Conservation (phyloP, 1,284 basidiomycete species). For the Vanrija sp. region DNA sequence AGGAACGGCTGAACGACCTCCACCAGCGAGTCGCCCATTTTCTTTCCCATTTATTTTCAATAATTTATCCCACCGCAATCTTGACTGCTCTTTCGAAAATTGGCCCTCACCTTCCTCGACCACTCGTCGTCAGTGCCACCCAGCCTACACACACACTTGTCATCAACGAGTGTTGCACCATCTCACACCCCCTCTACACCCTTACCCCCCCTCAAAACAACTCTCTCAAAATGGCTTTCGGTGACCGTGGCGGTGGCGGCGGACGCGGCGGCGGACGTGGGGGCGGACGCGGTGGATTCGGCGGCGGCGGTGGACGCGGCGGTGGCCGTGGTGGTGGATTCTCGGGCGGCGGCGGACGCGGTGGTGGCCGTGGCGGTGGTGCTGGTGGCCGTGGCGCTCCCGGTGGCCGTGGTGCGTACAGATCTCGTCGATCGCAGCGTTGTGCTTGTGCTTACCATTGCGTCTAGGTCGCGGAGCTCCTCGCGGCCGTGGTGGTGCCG, state of each 20-base stretch:
- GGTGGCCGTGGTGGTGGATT: constrained; percentile 40
- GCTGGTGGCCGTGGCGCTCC: constrained; percentile 28
- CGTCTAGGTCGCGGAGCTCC: constrained; percentile 29
- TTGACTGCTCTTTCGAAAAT: constrained; percentile 5
- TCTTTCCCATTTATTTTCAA: constrained; percentile 3
- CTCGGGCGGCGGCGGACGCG: constrained; percentile 32
- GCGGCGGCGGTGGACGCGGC: constrained; percentile 41
- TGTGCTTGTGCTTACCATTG: constrained; percentile 43
- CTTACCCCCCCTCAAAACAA: constrained; percentile 1
- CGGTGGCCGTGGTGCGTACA: constrained; percentile 29
- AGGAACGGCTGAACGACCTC: too few relatives aligned
- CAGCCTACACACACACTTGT: too few relatives aligned
- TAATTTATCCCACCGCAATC: constrained; percentile 8
- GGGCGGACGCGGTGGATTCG: constrained; percentile 47
- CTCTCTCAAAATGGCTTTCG: constrained; percentile 46
- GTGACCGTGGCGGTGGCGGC: constrained; percentile 47
- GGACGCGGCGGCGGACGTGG: constrained; percentile 49
- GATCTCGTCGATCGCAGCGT: constrained; percentile 7
- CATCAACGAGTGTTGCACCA: background rate
- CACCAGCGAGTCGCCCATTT: background rate
- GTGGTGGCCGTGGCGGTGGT: constrained; percentile 25
- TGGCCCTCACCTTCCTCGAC: background rate
- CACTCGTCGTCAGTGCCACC: background rate
- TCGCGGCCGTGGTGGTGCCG: constrained; percentile 51
- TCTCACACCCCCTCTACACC: background rate